A percentile compares a stretch with the other conserved stretches of the same genome.
Evolutionary conservation across 2,329 filamentous ascomycete species (phyloP).

Genomic region (Aspergillus chevalieri): DNA sequence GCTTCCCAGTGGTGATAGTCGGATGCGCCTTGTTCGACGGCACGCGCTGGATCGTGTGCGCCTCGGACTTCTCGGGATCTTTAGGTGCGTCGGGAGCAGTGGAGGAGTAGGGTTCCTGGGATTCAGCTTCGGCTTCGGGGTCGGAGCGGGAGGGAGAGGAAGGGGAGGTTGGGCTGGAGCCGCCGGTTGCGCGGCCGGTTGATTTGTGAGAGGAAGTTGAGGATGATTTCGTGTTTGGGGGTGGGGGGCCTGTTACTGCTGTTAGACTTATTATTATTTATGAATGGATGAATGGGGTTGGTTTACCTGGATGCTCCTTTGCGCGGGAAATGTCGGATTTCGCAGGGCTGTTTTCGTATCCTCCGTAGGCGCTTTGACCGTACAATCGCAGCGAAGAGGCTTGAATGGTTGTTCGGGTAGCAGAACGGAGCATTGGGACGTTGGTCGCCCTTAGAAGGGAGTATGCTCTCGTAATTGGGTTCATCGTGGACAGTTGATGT

Average conservation of each 20-base stretch:
- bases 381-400: slow-evolving; percentile 7
- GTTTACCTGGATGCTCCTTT: slow-evolving; percentile 20
- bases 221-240: slow-evolving; percentile 11
- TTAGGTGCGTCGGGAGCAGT: slow-evolving; percentile 3
- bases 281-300: not conserved
- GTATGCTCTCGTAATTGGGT: not conserved
- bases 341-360: slow-evolving; percentile 7
- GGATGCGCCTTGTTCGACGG: slow-evolving; percentile 31
- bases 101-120: not conserved
- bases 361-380: slow-evolving; percentile 16
- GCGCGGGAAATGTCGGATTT: slow-evolving; percentile 12
- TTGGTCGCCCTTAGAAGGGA: not conserved
- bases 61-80: not conserved
- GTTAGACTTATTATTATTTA: not conserved
- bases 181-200: not conserved
- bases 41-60: slow-evolving; percentile 9
- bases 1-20: slow-evolving; percentile 24
- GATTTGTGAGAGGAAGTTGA: not conserved
- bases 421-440: not conserved
- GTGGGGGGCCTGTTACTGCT: slow-evolving; percentile 12
- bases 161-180: not conserved
- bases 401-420: not conserved
- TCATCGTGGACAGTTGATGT: not conserved
- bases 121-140: not conserved
- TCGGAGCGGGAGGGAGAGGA: not conserved